These are phyloP conservation scores for Phycomyces nitens DNA, from an alignment of 192 early-diverging fungal genomes.

Conservation along the genomic window DNA sequence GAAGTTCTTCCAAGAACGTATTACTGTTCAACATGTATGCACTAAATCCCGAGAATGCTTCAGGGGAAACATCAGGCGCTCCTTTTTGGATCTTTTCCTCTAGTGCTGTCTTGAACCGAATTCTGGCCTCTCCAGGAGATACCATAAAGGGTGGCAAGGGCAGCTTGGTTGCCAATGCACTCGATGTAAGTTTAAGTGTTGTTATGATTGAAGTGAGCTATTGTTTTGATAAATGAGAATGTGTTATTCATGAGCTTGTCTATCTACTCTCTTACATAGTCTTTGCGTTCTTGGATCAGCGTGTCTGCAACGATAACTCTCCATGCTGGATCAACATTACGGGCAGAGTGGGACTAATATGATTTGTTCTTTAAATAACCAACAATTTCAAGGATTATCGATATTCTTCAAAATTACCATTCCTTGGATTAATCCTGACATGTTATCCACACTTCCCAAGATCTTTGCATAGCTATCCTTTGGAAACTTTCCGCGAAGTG, in stretches of 20 bases:
- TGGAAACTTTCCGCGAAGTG: slow-evolving; percentile 38
- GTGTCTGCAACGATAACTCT: background rate
- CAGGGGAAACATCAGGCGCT: background rate
- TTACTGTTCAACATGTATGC: slow-evolving; percentile 19
- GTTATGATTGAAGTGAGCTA: slow-evolving; percentile 28
- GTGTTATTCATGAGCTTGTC: background rate
- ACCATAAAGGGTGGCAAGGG: slow-evolving; percentile 28
- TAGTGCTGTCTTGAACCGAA: slow-evolving; percentile 4
- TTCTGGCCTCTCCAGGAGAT: slow-evolving; percentile 16
- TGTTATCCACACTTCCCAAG: slow-evolving; percentile 32
- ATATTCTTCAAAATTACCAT: slow-evolving; percentile 27
- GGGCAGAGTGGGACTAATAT: background rate
- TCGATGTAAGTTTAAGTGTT: slow-evolving; percentile 24
- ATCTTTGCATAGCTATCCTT: slow-evolving; percentile 21
- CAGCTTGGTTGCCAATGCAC: slow-evolving; percentile 27
- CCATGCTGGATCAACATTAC: slow-evolving; percentile 7
- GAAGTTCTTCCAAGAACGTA: slow-evolving; percentile 21
- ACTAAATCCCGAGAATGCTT: slow-evolving; percentile 14
- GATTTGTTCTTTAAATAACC: too few relatives aligned
- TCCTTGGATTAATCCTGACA: slow-evolving; percentile 27
- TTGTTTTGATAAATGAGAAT: background rate
- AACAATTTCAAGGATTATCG: too few relatives aligned
- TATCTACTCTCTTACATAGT: background rate
- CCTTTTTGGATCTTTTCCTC: background rate
- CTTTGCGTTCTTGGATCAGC: slow-evolving; percentile 1